Evolutionary conservation across 495 filamentous ascomycete species (phyloP).

Genomic region (Lasiosphaeriaceae sp.): DNA sequence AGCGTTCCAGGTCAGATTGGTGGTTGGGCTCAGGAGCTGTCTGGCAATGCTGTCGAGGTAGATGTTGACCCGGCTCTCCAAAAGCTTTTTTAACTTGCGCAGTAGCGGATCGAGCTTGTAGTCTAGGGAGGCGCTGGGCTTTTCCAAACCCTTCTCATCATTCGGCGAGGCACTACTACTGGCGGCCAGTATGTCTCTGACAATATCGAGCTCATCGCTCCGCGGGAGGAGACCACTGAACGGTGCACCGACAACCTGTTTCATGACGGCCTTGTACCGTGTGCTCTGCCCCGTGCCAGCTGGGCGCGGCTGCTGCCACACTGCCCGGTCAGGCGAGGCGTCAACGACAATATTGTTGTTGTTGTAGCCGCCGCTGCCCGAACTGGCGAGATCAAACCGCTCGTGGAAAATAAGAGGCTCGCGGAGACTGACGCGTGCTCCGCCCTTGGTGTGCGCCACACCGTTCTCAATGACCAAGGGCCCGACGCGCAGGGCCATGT

Average conservation of each 20-base stretch:
- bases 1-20: constrained; percentile 18
- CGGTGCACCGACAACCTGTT: constrained; percentile 37
- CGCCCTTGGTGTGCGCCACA: constrained; percentile 25
- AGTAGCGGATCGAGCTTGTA: background rate
- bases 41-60: constrained; percentile 19
- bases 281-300: constrained; percentile 16
- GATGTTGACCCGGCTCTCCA: background rate
- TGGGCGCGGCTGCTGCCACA: constrained; percentile 15
- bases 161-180: background rate
- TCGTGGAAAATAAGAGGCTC: constrained; percentile 19
- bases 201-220: constrained; percentile 20
- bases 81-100: background rate
- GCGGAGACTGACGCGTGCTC: constrained; percentile 28
- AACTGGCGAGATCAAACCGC: background rate
- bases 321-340: background rate
- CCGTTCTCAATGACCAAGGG: constrained; percentile 43
- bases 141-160: background rate
- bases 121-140: background rate
- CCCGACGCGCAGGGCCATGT: constrained; percentile 40
- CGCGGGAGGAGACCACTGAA: constrained; percentile 29
- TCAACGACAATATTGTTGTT: background rate
- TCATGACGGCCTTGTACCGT: constrained; percentile 38
- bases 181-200: constrained; percentile 3
- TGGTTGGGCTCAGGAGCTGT: constrained; percentile 21
- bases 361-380: background rate